Percentiles rank a stretch among this genome's conserved stretches.
Conservation (phyloP, 176 grass and related monocot species). For the Oryza australiensis region DNA sequence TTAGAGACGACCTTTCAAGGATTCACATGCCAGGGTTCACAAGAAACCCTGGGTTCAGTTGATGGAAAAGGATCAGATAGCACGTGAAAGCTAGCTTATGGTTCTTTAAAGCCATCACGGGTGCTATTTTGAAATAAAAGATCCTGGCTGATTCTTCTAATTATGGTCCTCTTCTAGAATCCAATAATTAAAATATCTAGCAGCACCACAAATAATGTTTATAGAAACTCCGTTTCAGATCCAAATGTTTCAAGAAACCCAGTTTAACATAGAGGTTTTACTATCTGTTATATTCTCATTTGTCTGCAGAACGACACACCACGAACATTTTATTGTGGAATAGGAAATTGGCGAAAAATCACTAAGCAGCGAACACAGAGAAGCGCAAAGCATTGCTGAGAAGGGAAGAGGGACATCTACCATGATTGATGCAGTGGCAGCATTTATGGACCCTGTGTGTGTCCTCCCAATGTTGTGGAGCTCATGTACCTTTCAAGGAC, state of each 20-base stretch:
- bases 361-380: neutral
- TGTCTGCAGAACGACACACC: slow-evolving; percentile 1
- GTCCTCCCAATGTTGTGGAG: slow-evolving; percentile 27
- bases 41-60: slow-evolving; percentile 28
- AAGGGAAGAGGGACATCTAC: slow-evolving; percentile 1
- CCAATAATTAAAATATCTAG: neutral
- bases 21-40: slow-evolving; percentile 27
- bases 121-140: slow-evolving; percentile 21
- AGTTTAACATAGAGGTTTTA: neutral
- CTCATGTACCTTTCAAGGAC: neutral
- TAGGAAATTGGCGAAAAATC: neutral
- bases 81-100: slow-evolving; percentile 8
- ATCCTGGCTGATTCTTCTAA: slow-evolving; percentile 12
- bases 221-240: neutral
- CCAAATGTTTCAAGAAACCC: neutral
- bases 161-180: neutral
- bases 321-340: slow-evolving; percentile 2
- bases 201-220: neutral
- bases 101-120: slow-evolving; percentile 5
- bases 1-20: neutral
- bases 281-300: neutral
- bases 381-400: neutral
- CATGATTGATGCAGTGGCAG: neutral
- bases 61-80: slow-evolving; percentile 13
- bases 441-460: slow-evolving; percentile 11